Evolutionary conservation across 1,284 basidiomycete genomes (phyloP).

Genomic region (Neonothopanus nambi): DNA sequence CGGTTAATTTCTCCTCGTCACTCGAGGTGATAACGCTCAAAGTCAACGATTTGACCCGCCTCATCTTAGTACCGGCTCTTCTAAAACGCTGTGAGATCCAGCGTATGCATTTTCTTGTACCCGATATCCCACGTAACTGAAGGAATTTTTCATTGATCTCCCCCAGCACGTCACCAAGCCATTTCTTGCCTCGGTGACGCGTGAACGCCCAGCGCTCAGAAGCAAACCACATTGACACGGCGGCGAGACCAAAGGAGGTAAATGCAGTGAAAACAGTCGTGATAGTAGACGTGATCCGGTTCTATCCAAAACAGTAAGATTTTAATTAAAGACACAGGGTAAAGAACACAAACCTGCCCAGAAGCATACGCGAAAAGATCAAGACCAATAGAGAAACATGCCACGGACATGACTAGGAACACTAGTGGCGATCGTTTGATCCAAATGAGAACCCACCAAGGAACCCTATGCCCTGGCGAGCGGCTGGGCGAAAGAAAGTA

Average conservation of each 20-base stretch:
- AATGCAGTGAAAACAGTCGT: conserved; percentile 74
- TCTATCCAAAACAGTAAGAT: conserved; percentile 35
- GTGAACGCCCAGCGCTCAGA: conserved; percentile 73
- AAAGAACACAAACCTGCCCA: conserved; percentile 43
- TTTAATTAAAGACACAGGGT: background rate
- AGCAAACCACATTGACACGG: conserved; percentile 77
- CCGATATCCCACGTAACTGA: conserved; percentile 38
- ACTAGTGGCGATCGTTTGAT: conserved; percentile 76
- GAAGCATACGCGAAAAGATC: conserved; percentile 69
- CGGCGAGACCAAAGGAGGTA: conserved; percentile 72
- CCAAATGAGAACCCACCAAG: conserved; percentile 81
- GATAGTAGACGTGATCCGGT: conserved; percentile 59
- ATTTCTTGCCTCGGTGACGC: conserved; percentile 69
- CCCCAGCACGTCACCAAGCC: conserved; percentile 68
- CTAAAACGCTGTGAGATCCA: conserved; percentile 27
- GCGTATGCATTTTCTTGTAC: conserved; percentile 24
- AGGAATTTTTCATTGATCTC: conserved; percentile 47
- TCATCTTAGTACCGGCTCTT: conserved; percentile 13
- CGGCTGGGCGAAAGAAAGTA: conserved; percentile 31
- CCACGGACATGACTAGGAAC: conserved; percentile 71
- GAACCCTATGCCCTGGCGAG: conserved; percentile 60
- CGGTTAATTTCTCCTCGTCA: conserved; percentile 7
- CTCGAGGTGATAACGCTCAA: conserved; percentile 7
- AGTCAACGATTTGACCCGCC: conserved; percentile 4
- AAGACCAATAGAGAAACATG: conserved; percentile 70